Conservation (phyloP, 2,329 filamentous ascomycete species). For the Sarocladiaceae sp. region DNA sequence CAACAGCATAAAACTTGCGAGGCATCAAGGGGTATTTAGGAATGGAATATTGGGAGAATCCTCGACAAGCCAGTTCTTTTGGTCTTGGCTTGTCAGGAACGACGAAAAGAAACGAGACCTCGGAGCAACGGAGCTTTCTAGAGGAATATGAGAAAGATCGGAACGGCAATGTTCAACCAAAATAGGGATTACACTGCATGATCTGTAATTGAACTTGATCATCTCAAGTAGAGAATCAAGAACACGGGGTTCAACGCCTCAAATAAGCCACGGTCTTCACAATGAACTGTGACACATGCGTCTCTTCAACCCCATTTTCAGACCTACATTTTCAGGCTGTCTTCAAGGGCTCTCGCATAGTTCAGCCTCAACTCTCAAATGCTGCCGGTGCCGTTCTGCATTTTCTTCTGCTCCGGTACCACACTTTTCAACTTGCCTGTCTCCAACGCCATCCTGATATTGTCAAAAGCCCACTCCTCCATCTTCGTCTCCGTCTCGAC, state of each 20-base stretch:
- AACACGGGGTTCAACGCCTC: constrained; percentile 1
- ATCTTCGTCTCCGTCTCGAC: constrained; percentile 59
- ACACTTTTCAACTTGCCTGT: constrained; percentile 58
- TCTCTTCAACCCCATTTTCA: background rate
- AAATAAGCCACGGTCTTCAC: background rate
- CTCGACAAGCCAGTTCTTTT: constrained; percentile 20
- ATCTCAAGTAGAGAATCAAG: background rate
- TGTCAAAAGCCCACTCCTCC: constrained; percentile 71
- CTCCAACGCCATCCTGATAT: constrained; percentile 57
- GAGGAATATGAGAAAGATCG: too few species aligned
- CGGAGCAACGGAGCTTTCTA: constrained; percentile 16
- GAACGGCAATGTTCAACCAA: constrained; percentile 17
- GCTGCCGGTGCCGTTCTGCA: background rate
- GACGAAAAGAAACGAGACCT: constrained; percentile 14
- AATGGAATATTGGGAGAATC: constrained; percentile 18
- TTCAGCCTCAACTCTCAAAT: too few species aligned
- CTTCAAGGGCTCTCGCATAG: too few species aligned
- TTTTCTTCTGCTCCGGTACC: constrained; percentile 60
- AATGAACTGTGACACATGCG: background rate
- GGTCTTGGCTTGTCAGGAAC: background rate
- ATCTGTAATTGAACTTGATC: constrained; percentile 3
- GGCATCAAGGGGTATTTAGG: constrained; percentile 24
- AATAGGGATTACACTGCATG: constrained; percentile 17
- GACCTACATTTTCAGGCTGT: too few species aligned
- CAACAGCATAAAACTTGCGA: constrained; percentile 38